Evolutionary conservation across 768 basidiomycete species (phyloP).

Genomic region (Termitomyces heimii): DNA sequence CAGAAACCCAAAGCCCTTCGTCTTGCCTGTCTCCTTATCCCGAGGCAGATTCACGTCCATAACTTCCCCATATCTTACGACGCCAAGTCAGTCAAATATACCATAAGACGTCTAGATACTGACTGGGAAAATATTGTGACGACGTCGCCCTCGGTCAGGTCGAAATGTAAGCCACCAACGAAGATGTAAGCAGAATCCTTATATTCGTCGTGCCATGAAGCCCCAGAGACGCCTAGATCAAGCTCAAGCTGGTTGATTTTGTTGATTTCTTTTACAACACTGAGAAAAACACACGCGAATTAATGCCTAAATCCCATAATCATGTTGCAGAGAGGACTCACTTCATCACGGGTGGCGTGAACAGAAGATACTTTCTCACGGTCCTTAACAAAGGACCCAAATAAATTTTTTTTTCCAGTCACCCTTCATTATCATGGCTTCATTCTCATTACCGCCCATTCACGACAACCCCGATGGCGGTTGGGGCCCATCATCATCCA

Average conservation of each 20-base stretch:
- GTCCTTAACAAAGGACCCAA: neutral
- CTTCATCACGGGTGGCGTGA: constrained; percentile 55
- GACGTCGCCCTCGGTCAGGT: constrained; percentile 96
- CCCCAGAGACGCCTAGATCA: constrained; percentile 61
- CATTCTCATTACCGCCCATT: constrained; percentile 83
- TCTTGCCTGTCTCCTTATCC: constrained; percentile 89
- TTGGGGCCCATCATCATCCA: constrained; percentile 82
- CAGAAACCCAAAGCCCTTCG: constrained; percentile 89
- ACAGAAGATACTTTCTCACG: constrained; percentile 33
- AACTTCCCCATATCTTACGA: constrained; percentile 85
- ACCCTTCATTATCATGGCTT: constrained; percentile 43
- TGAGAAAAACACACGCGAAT: constrained; percentile 24
- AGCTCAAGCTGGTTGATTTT: constrained; percentile 91
- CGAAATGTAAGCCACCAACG: constrained; percentile 80
- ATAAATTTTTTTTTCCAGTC: constrained; percentile 22
- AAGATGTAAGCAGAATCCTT: constrained; percentile 97
- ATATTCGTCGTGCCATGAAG: constrained; percentile 96
- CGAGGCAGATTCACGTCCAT: constrained; percentile 93
- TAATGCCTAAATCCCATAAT: constrained; percentile 1
- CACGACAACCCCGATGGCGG: constrained; percentile 91
- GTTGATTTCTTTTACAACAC: constrained; percentile 90
- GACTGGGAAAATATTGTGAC: constrained; percentile 97
- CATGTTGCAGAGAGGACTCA: constrained; percentile 29
- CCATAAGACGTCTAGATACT: constrained; percentile 22
- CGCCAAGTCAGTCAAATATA: constrained; percentile 3